Evolutionary conservation across 805 yeast genomes (phyloP).

Genomic region (Candida ponderosae): DNA sequence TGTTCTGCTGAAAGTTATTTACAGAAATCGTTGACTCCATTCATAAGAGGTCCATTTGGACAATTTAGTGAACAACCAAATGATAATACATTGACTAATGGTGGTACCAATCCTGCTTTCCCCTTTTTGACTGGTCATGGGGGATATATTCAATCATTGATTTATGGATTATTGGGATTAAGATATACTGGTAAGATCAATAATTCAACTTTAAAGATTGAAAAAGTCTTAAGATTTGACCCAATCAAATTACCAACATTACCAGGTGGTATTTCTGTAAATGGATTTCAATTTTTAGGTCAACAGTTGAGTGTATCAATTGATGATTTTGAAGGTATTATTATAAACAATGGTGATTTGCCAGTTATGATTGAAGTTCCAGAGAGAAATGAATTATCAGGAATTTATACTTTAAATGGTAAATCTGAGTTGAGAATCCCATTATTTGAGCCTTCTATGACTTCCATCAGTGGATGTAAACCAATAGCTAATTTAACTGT

Average conservation of each 20-base stretch:
- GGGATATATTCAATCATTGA: conserved; percentile 62
- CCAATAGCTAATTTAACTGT: conserved; percentile 44
- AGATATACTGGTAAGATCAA: conserved; percentile 40
- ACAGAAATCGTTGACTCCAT: conserved; percentile 62
- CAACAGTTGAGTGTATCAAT: conserved; percentile 48
- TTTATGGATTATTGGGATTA: conserved; percentile 71
- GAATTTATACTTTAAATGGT: conserved; percentile 35
- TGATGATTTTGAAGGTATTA: conserved; percentile 36
- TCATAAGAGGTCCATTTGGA: conserved; percentile 69
- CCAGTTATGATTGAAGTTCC: conserved; percentile 41
- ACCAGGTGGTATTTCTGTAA: conserved; percentile 50
- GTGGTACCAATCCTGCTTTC: conserved; percentile 81
- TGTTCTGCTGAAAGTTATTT: conserved; percentile 74
- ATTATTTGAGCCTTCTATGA: conserved; percentile 37
- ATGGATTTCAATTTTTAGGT: conserved; percentile 57
- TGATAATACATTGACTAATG: conserved; percentile 57
- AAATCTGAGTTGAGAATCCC: conserved; percentile 42
- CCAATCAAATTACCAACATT: conserved; percentile 52
- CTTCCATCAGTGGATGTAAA: conserved; percentile 55
- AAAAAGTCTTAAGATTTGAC: conserved; percentile 50
- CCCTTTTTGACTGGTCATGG: conserved; percentile 88
- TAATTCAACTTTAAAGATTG: conserved; percentile 30
- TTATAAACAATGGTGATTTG: conserved; percentile 35
- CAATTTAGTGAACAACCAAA: conserved; percentile 78
- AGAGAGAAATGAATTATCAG: conserved; percentile 35